Evolutionary conservation across 148 eudicot species (phyloP).

Genomic region (Fagopyrum homotropicum): DNA sequence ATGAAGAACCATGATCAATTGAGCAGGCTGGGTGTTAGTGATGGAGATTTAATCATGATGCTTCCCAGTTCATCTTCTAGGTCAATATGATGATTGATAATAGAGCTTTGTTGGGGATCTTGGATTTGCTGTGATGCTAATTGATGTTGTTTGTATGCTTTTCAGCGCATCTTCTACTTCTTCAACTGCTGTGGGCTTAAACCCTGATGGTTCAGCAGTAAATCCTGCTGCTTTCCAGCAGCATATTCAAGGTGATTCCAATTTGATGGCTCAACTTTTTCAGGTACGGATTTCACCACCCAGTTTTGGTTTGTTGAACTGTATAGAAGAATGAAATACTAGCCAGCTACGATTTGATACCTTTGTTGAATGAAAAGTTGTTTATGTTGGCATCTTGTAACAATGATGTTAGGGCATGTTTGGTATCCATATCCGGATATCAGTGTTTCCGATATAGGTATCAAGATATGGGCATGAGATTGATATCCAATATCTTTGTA

Average conservation of each 20-base stretch:
- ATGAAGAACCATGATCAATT: slow-evolving; percentile 71
- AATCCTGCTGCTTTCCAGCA: slow-evolving; percentile 93
- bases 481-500: too few relatives aligned
- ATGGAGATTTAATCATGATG: slow-evolving; percentile 98
- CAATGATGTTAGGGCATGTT: background rate
- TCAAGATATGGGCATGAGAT: too few relatives aligned
- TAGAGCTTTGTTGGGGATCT: background rate
- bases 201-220: slow-evolving; percentile 95
- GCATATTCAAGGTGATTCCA: slow-evolving; percentile 66
- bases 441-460: too few relatives aligned
- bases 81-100: slow-evolving; percentile 10
- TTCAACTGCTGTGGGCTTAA: slow-evolving; percentile 38
- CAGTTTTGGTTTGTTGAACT: background rate
- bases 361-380: background rate
- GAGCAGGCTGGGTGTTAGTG: slow-evolving; percentile 68
- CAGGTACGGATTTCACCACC: slow-evolving; percentile 35
- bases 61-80: slow-evolving; percentile 41
- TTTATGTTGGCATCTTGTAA: background rate
- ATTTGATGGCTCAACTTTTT: slow-evolving; percentile 73
- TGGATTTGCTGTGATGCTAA: background rate
- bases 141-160: background rate
- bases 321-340: background rate
- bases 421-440: too few relatives aligned
- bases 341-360: background rate
- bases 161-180: slow-evolving; percentile 49